phyloP scores from a whole-genome alignment of 805 yeast species.

The Sungouiella blattae region DNA sequence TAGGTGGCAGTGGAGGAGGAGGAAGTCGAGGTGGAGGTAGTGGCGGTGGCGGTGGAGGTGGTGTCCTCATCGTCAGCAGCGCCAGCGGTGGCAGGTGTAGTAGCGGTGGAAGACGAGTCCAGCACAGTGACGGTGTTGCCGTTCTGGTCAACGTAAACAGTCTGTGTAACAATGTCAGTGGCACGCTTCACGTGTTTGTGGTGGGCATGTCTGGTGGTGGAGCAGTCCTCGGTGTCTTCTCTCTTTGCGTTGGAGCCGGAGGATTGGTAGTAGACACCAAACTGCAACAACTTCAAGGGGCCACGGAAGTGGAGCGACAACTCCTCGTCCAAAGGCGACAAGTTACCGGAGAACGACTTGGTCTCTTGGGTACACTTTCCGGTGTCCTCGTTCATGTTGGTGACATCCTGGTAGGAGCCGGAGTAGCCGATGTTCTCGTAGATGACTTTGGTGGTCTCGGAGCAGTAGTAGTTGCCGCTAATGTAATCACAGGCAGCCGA shows the following conservation, averaged over 20 bases:
- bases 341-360: constrained; percentile 60
- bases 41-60: constrained; percentile 20
- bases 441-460: constrained; percentile 59
- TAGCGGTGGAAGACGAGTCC: constrained; percentile 4
- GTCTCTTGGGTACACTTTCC: constrained; percentile 68
- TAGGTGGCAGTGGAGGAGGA: constrained; percentile 29
- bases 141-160: constrained; percentile 62
- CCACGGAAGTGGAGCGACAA: constrained; percentile 89
- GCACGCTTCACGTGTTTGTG: constrained; percentile 56
- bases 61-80: constrained; percentile 14
- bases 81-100: constrained; percentile 5
- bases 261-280: constrained; percentile 85
- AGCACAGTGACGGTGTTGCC: constrained; percentile 40
- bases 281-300: constrained; percentile 73
- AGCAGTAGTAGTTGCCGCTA: constrained; percentile 83
- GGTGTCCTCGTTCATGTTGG: constrained; percentile 65
- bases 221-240: constrained; percentile 44
- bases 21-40: constrained; percentile 29
- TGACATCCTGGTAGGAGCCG: constrained; percentile 79
- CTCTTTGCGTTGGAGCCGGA: constrained; percentile 41
- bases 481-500: constrained; percentile 45
- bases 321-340: constrained; percentile 84
- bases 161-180: constrained; percentile 70
- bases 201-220: constrained; percentile 40
- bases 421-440: constrained; percentile 78